phyloP scores from a whole-genome alignment of 73 alveolate genomes.

The Tetrahymena thermophila region DNA sequence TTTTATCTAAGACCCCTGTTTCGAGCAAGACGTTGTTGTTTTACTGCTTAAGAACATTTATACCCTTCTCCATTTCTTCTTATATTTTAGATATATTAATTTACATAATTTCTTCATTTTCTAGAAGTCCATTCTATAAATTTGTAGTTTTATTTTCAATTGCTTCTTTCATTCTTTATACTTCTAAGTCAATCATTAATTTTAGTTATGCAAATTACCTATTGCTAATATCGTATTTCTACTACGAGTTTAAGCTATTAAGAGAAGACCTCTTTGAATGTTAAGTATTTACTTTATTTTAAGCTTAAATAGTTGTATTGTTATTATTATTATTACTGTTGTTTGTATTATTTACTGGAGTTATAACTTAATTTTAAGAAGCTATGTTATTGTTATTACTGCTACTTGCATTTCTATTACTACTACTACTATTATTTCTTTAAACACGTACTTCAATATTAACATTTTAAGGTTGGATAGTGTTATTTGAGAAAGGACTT shows the following conservation, averaged over 20 bases:
- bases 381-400: neutral
- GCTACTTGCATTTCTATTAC: neutral
- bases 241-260: neutral
- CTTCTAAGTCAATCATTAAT: neutral
- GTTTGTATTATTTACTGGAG: neutral
- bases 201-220: neutral
- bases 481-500: neutral
- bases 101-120: neutral
- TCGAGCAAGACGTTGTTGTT: neutral
- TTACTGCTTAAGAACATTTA: neutral
- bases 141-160: neutral
- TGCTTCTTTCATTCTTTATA: neutral
- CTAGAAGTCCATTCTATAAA: neutral
- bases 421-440: neutral
- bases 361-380: neutral
- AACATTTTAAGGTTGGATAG: neutral
- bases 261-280: neutral
- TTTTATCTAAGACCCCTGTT: neutral
- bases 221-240: neutral
- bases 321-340: neutral
- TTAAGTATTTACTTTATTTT: neutral
- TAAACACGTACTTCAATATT: neutral
- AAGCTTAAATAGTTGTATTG: neutral
- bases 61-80: neutral
- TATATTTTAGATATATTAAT: neutral